Conservation (phyloP, 2,329 filamentous ascomycete genomes). For the Xylariaceae sp. region DNA sequence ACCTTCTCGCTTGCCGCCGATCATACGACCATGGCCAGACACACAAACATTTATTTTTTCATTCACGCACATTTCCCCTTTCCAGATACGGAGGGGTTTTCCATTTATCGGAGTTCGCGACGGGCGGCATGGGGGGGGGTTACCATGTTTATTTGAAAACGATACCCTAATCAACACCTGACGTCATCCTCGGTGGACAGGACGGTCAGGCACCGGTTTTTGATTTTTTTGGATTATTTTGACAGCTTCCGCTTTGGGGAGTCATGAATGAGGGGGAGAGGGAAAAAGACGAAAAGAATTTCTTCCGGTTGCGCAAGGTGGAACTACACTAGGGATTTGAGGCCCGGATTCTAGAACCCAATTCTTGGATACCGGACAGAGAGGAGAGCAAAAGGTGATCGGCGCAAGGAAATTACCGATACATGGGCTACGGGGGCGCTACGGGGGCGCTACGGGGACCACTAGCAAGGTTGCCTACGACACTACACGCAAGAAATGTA, state of each 20-base stretch:
- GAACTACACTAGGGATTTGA: neutral
- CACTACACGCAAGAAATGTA: too few relatives aligned
- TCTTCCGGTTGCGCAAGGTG: neutral
- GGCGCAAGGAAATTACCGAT: neutral
- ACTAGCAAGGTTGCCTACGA: neutral
- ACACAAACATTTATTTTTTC: neutral
- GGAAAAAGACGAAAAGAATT: neutral
- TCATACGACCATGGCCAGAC: neutral
- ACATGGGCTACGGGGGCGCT: neutral
- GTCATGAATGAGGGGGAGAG: neutral
- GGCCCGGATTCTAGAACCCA: neutral
- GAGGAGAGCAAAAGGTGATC: neutral
- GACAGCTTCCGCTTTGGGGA: neutral
- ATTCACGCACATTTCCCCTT: neutral
- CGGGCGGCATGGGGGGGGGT: neutral
- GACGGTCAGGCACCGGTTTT: neutral
- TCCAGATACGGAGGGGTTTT: neutral
- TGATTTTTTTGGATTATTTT: neutral
- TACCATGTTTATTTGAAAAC: neutral
- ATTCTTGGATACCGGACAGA: neutral
- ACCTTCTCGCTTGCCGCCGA: neutral
- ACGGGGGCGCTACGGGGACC: neutral
- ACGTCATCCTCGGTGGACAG: neutral
- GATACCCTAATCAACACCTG: neutral
- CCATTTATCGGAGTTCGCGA: neutral